These are phyloP conservation scores for Candida patagonica DNA, from an alignment of 805 yeast species.

Conservation along the genomic window DNA sequence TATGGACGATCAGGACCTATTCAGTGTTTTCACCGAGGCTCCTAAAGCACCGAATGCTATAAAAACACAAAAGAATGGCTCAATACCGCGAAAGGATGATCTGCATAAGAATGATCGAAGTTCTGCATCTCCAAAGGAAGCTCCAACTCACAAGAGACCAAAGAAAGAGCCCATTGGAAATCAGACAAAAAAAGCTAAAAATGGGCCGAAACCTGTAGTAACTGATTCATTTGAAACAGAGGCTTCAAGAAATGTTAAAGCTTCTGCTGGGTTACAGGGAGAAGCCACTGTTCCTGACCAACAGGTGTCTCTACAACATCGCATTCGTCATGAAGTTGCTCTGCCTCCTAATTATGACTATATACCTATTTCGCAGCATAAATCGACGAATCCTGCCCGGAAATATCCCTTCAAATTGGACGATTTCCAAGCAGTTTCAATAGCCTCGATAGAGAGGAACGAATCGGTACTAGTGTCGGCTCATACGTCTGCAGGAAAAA, in stretches of 20 bases:
- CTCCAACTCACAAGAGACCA: not conserved
- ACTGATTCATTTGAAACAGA: slow-evolving; percentile 83
- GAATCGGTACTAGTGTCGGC: slow-evolving; percentile 97
- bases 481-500: slow-evolving; percentile 95
- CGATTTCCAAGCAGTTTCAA: slow-evolving; percentile 96
- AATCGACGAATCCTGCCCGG: slow-evolving; percentile 69
- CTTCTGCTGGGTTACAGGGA: slow-evolving; percentile 59
- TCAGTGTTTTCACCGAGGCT: slow-evolving; percentile 26
- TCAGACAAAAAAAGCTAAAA: too few relatives aligned
- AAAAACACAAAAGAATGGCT: not conserved
- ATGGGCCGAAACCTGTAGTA: slow-evolving; percentile 37
- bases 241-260: slow-evolving; percentile 81
- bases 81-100: not conserved
- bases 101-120: not conserved
- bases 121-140: not conserved
- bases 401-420: slow-evolving; percentile 87
- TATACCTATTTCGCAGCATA: slow-evolving; percentile 80
- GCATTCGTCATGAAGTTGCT: slow-evolving; percentile 96
- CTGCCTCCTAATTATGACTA: slow-evolving; percentile 88
- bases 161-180: not conserved
- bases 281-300: slow-evolving; percentile 33
- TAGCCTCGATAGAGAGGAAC: slow-evolving; percentile 88
- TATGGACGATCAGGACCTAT: slow-evolving; percentile 24
- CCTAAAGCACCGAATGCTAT: slow-evolving; percentile 11
- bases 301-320: slow-evolving; percentile 72